Base-by-base conservation (phyloP, 371 early-diverging fungal genomes). In the Capillidium rhysosporum region DNA sequence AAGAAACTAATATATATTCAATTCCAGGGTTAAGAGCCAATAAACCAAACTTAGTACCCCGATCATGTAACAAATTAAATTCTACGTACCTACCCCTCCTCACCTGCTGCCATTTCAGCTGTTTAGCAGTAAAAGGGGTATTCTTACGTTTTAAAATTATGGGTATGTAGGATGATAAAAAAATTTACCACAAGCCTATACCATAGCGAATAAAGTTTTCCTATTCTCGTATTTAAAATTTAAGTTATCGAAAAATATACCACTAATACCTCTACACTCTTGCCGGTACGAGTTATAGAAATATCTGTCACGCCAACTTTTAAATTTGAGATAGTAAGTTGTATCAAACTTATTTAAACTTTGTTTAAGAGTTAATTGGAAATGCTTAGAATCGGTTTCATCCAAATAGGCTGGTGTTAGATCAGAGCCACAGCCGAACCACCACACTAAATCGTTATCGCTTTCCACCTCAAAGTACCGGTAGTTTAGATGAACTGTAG, bases 401-500 rank as follows among this genome's bases (percentile, higher is more conserved):
- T 71, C 81, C 41, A 89, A 66, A 55, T 83, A 86, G 7, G 75
- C 59, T 0, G 90, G 90, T 0, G 89, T 90, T 52, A 89, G 61
- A 59, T 90, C 89, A 16, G 79, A 73, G 21, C 86, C 90, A 20
- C 90, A 88, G 31, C 89, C 90, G 56, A 89, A 89, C 90, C 90
- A 89, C 67, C 80, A 81, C 48, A 77, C 59, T 41, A 74, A 69
- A 21, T 71, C 63, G 46, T 75, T 73, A 0, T 68, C 65, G 43
- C 72, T 66, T 59, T 70, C 71, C n/a, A 87, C 69, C 58, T 97
- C 96, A 75, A 97, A 94, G 63, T 95, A 94, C 14, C 98, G 79
- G 66, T 92, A 97, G 68, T 97, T 97, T 65, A 87, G 69, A 59
- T 97, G 98, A 1, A 87, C 83, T 0, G 98, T 97, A 0, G 98